Evolutionary conservation across 306 rosid species (phyloP).

Genomic region (Canavalia gladiata): DNA sequence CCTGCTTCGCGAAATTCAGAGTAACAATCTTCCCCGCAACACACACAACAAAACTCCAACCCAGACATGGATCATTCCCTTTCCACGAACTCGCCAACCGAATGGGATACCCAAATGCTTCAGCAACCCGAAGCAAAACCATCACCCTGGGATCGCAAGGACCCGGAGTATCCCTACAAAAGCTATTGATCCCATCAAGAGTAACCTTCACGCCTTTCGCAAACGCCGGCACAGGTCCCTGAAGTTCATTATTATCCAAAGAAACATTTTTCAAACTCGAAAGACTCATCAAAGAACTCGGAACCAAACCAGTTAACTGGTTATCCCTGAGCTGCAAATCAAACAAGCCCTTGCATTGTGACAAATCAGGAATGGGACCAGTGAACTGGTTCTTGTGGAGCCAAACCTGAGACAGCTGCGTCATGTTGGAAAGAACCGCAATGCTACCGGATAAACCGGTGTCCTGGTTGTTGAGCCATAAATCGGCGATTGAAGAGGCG

Average conservation of each 20-base stretch:
- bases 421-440: constrained; percentile 66
- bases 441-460: constrained; percentile 69
- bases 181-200: constrained; percentile 61
- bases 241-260: constrained; percentile 71
- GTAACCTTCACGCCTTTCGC: constrained; percentile 43
- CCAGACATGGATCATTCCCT: constrained; percentile 67
- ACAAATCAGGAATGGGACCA: constrained; percentile 75
- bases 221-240: constrained; percentile 79
- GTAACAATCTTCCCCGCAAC: constrained; percentile 51
- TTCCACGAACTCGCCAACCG: constrained; percentile 64
- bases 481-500: constrained; percentile 55
- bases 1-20: constrained; percentile 62
- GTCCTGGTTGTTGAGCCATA: constrained; percentile 88
- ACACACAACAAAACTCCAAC: constrained; percentile 70
- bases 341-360: constrained; percentile 53
- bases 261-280: constrained; percentile 63
- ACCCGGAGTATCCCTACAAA: constrained; percentile 59
- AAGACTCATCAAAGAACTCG: constrained; percentile 57
- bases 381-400: constrained; percentile 76
- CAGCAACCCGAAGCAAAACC: constrained; percentile 64
- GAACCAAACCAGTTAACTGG: constrained; percentile 71
- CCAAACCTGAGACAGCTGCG: constrained; percentile 72
- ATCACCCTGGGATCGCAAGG: constrained; percentile 70
- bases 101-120: constrained; percentile 66
- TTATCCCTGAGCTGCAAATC: constrained; percentile 86